Conservation (phyloP, 306 rosid genomes). For the Vicia faba region DNA sequence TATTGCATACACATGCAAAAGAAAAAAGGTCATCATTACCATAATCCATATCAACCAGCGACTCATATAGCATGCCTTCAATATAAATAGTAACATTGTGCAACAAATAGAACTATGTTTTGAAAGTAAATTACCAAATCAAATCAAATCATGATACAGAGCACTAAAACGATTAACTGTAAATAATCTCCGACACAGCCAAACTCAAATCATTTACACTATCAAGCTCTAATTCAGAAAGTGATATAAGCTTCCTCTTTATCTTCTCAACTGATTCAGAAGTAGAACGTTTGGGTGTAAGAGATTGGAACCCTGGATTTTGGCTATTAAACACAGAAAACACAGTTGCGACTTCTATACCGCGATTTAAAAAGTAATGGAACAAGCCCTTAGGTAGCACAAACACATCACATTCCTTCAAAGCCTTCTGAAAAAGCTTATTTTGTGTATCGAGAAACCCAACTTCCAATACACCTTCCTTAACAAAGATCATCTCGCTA, state of each 20-base stretch:
- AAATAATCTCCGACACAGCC: slow-evolving; percentile 30
- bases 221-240: slow-evolving; percentile 36
- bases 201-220: slow-evolving; percentile 22
- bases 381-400: slow-evolving; percentile 77
- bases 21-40: too few relatives aligned
- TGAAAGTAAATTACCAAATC: neutral
- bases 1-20: too few relatives aligned
- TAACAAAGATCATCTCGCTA: slow-evolving; percentile 7
- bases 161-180: slow-evolving; percentile 8
- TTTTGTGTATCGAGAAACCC: slow-evolving; percentile 67
- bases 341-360: slow-evolving; percentile 48
- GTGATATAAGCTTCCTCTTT: slow-evolving; percentile 41
- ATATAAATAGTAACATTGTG: slow-evolving; percentile 10
- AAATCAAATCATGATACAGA: neutral
- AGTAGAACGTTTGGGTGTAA: slow-evolving; percentile 39
- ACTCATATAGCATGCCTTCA: slow-evolving; percentile 20
- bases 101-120: slow-evolving; percentile 6
- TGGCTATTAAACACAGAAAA: slow-evolving; percentile 68
- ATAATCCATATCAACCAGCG: neutral
- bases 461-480: slow-evolving; percentile 33
- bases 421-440: slow-evolving; percentile 44
- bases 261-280: slow-evolving; percentile 46
- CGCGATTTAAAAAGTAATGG: slow-evolving; percentile 59
- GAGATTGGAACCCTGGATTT: slow-evolving; percentile 63
- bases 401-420: slow-evolving; percentile 63